A percentile compares a stretch with the other conserved stretches of the same genome.
These are phyloP conservation scores for Hortaea sp. DNA, from an alignment of 2,329 filamentous ascomycete species.

Conservation along the genomic window DNA sequence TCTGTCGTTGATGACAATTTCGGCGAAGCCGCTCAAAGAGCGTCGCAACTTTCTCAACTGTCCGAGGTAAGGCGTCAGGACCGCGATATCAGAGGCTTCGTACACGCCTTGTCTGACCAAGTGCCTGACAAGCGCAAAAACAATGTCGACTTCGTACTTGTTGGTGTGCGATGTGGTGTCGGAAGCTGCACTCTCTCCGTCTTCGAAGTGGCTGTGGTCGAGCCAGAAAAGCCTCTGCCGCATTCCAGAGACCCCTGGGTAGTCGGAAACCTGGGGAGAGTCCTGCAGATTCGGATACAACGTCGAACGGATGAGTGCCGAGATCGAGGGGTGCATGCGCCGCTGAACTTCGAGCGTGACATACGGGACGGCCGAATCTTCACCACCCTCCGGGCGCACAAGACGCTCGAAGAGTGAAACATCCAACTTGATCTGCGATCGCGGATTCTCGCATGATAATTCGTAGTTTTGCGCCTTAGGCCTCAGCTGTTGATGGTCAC, in stretches of 20 bases:
- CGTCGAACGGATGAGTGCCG: slow-evolving; percentile 46
- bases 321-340: slow-evolving; percentile 56
- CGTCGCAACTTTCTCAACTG: slow-evolving; percentile 45
- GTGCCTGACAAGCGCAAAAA: slow-evolving; percentile 51
- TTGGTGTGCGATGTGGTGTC: slow-evolving; percentile 47
- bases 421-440: slow-evolving; percentile 45
- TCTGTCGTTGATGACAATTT: slow-evolving; percentile 54
- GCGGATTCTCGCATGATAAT: slow-evolving; percentile 41
- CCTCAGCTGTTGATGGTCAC: slow-evolving; percentile 53
- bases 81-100: slow-evolving; percentile 51
- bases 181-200: slow-evolving; percentile 14
- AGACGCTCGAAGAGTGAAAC: slow-evolving; percentile 51
- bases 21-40: slow-evolving; percentile 40
- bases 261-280: slow-evolving; percentile 19
- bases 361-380: slow-evolving; percentile 8
- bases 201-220: slow-evolving; percentile 45
- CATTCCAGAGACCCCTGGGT: slow-evolving; percentile 46
- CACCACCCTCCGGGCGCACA: slow-evolving; percentile 17
- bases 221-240: slow-evolving; percentile 48
- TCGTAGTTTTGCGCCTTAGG: slow-evolving; percentile 48
- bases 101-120: slow-evolving; percentile 57
- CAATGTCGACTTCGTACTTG: slow-evolving; percentile 54
- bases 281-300: slow-evolving; percentile 51
- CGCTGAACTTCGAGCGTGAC: slow-evolving; percentile 47
- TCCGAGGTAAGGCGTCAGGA: slow-evolving; percentile 56